These are phyloP conservation scores for Vitis rotundifolia DNA, from an alignment of 164 flowering plant genomes.

Conservation along the genomic window DNA sequence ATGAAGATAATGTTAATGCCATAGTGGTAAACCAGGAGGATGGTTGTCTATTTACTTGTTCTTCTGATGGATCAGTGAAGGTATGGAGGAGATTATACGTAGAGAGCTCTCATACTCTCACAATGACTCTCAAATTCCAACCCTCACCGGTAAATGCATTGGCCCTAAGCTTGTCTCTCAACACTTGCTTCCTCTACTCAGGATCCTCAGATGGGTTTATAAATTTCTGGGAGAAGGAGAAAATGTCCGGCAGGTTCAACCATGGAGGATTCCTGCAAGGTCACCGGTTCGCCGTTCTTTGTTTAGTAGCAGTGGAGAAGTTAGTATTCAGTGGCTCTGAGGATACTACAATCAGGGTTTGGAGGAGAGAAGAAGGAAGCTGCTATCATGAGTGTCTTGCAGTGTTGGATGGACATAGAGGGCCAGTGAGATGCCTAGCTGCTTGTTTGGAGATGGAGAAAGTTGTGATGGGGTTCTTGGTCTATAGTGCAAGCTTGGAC, in stretches of 20 bases:
- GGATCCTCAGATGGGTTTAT: constrained; percentile 47
- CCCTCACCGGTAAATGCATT: constrained; percentile 44
- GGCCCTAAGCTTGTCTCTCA: constrained; percentile 25
- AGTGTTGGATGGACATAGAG: constrained; percentile 36
- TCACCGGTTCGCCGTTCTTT: constrained; percentile 31
- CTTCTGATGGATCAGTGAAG: constrained; percentile 48
- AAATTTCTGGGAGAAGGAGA: constrained; percentile 48
- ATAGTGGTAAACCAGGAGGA: constrained; percentile 47
- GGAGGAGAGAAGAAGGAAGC: constrained; percentile 40
- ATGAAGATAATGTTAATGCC: constrained; percentile 34
- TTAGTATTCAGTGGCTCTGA: constrained; percentile 41
- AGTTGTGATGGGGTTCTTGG: constrained; percentile 24
- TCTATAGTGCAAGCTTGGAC: constrained; percentile 37
- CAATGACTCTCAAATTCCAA: constrained; percentile 44
- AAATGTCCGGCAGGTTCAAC: constrained; percentile 19
- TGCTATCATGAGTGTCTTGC: constrained; percentile 32
- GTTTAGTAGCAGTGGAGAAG: constrained; percentile 27
- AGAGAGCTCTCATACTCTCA: constrained; percentile 49
- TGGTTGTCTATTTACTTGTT: constrained; percentile 50
- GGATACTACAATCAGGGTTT: constrained; percentile 41
- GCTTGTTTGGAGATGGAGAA: constrained; percentile 29
- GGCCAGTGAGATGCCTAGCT: constrained; percentile 42
- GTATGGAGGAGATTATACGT: constrained; percentile 51
- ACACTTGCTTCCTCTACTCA: constrained; percentile 35
- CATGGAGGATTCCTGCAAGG: constrained; percentile 44